Conservation (phyloP, 768 basidiomycete species). For the Asterophora lycoperdoides region DNA sequence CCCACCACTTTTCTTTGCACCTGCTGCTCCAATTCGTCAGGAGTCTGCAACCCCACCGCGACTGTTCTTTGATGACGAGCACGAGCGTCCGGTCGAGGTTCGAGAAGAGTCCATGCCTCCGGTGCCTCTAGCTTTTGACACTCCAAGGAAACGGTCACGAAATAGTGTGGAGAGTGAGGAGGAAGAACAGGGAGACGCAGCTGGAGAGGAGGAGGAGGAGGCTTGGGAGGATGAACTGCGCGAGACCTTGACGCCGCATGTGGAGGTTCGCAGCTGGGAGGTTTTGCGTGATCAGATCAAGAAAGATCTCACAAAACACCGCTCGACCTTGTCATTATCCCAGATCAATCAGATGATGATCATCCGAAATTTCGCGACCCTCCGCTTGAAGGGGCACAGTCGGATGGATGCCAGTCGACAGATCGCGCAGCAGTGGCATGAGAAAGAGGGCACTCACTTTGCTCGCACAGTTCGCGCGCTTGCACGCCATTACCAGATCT, state of each 20-base stretch:
- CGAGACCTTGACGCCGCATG: neutral
- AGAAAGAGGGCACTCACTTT: constrained; percentile 9
- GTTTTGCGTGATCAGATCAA: constrained; percentile 27
- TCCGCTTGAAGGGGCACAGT: constrained; percentile 26
- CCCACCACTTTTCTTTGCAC: no score
- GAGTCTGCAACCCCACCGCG: no score
- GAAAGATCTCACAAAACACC: constrained; percentile 18
- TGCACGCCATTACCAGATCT: constrained; percentile 1
- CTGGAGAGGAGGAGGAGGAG: no score
- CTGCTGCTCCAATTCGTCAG: neutral
- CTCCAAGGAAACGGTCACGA: no score
- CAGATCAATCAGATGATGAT: constrained; percentile 30
- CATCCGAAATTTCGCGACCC: constrained; percentile 31
- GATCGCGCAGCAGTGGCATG: constrained; percentile 37
- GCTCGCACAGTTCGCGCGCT: constrained; percentile 16
- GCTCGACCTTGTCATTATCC: constrained; percentile 7
- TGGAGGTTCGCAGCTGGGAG: constrained; percentile 22
- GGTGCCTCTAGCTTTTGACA: no score
- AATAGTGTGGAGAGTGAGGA: no score
- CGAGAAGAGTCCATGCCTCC: neutral
- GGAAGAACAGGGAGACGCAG: no score
- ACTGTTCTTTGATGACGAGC: no score
- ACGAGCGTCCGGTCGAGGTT: neutral
- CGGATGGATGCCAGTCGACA: constrained; percentile 27
- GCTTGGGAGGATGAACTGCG: constrained; percentile 11